Evolutionary conservation across 2,329 filamentous ascomycete genomes (phyloP).

Genomic region (Colletotrichum limetticola): DNA sequence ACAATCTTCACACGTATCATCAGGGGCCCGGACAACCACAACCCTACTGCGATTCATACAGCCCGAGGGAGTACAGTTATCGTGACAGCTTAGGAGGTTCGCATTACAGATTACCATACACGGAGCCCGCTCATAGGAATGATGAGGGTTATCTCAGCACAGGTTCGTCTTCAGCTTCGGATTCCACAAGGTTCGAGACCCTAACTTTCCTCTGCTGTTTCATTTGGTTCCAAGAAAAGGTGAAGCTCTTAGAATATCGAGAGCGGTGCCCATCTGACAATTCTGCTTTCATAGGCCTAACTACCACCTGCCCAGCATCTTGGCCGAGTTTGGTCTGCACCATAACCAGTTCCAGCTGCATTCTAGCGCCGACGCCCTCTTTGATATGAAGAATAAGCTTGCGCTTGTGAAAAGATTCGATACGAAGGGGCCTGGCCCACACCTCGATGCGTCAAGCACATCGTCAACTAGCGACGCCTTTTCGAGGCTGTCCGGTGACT

Average conservation of each 20-base stretch:
- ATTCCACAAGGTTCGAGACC: slow-evolving; percentile 33
- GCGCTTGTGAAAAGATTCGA: slow-evolving; percentile 58
- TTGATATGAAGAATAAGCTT: slow-evolving; percentile 67
- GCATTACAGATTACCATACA: slow-evolving; percentile 48
- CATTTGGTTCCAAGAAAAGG: neutral
- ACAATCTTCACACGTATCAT: neutral
- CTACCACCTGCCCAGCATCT: slow-evolving; percentile 48
- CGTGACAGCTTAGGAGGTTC: slow-evolving; percentile 53
- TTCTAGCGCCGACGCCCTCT: slow-evolving; percentile 58
- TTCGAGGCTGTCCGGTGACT: slow-evolving; percentile 49
- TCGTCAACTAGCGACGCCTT: slow-evolving; percentile 51
- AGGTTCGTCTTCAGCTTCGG: slow-evolving; percentile 45
- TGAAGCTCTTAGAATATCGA: too few relatives aligned
- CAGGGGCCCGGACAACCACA: too few relatives aligned
- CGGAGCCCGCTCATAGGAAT: slow-evolving; percentile 40
- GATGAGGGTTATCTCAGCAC: slow-evolving; percentile 58
- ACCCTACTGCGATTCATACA: too few relatives aligned
- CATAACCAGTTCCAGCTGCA: slow-evolving; percentile 62
- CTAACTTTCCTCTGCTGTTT: too few relatives aligned
- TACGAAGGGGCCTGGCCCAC: slow-evolving; percentile 54
- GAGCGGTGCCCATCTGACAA: slow-evolving; percentile 36
- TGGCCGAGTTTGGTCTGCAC: slow-evolving; percentile 59
- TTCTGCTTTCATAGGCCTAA: slow-evolving; percentile 47
- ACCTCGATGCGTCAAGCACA: slow-evolving; percentile 47
- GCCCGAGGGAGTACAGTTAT: neutral